phyloP scores from a whole-genome alignment of 2,329 filamentous ascomycete genomes.

The Alternaria alternata region DNA sequence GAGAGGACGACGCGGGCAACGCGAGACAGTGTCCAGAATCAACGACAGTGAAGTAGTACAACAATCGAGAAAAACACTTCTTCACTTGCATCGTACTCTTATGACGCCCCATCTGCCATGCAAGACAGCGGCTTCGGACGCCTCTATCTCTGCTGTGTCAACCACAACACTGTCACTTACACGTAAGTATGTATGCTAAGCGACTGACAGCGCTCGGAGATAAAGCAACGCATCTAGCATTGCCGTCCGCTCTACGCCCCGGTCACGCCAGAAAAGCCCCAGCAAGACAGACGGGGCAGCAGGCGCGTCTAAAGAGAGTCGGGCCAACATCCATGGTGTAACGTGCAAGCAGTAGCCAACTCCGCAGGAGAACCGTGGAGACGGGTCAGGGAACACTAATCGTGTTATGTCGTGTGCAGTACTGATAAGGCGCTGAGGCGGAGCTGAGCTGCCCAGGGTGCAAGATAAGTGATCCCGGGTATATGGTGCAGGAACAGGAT shows the following conservation, averaged over 20 bases:
- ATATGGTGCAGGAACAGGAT: slow-evolving; percentile 16
- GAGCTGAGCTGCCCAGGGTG: background rate
- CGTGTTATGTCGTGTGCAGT: slow-evolving; percentile 9
- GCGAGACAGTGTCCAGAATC: background rate
- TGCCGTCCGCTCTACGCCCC: background rate
- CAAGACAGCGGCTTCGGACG: slow-evolving; percentile 1
- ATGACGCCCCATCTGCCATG: background rate
- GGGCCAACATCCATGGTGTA: background rate
- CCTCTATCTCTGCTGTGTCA: slow-evolving; percentile 20
- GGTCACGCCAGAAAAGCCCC: background rate
- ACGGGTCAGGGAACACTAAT: slow-evolving; percentile 14
- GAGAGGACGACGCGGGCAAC: background rate
- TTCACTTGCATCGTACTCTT: background rate
- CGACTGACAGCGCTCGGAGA: slow-evolving; percentile 20
- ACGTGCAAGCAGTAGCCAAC: slow-evolving; percentile 2
- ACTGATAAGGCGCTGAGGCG: slow-evolving; percentile 21
- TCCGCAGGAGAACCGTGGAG: slow-evolving; percentile 14
- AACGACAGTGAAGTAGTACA: background rate
- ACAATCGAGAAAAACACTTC: background rate
- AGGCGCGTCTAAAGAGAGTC: background rate
- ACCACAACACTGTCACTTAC: slow-evolving; percentile 6
- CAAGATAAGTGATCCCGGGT: slow-evolving; percentile 13
- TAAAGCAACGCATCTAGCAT: background rate
- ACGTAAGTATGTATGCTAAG: slow-evolving; percentile 28
- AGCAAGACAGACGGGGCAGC: background rate